phyloP scores from a whole-genome alignment of 768 basidiomycete species.

The Inosperma sp. region DNA sequence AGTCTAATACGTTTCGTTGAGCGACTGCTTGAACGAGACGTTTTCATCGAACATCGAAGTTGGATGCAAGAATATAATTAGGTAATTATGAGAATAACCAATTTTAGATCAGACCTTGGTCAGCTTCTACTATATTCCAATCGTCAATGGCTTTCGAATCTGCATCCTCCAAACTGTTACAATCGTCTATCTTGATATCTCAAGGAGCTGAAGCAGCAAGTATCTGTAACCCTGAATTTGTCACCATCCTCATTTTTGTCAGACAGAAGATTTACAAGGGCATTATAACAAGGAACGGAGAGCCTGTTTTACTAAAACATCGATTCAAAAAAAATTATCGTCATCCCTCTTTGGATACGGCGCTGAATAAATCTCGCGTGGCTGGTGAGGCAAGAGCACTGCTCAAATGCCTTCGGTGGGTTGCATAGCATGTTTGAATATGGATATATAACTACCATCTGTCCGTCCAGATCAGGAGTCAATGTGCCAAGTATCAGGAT shows the following conservation, averaged over 20 bases:
- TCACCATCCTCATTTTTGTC: slow-evolving; percentile 23
- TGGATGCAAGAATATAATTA: not conserved
- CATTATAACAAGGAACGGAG: slow-evolving; percentile 32
- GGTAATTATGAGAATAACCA: not conserved
- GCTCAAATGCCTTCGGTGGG: slow-evolving; percentile 73
- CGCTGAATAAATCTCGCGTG: slow-evolving; percentile 74
- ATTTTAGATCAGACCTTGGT: not conserved
- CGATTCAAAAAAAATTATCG: slow-evolving; percentile 91
- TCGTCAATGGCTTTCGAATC: too few species aligned
- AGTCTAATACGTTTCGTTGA: slow-evolving; percentile 43
- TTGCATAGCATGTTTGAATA: too few species aligned
- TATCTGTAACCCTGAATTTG: slow-evolving; percentile 31
- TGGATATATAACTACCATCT: too few species aligned
- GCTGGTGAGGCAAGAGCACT: slow-evolving; percentile 85
- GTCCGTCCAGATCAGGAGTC: slow-evolving; percentile 70
- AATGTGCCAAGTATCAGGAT: slow-evolving; percentile 84
- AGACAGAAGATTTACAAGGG: slow-evolving; percentile 70
- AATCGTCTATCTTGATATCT: slow-evolving; percentile 48
- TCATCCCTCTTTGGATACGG: slow-evolving; percentile 73
- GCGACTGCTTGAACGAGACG: slow-evolving; percentile 23
- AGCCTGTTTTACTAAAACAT: slow-evolving; percentile 70
- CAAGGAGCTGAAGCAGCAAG: slow-evolving; percentile 88
- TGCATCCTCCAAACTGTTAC: slow-evolving; percentile 32
- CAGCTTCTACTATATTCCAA: not conserved
- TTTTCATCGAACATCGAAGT: slow-evolving; percentile 12